A percentile compares a stretch with the other conserved stretches of the same genome.
These are phyloP conservation scores for Dalechampia spathulata DNA, from an alignment of 441 rosid genomes.

Conservation along the genomic window DNA sequence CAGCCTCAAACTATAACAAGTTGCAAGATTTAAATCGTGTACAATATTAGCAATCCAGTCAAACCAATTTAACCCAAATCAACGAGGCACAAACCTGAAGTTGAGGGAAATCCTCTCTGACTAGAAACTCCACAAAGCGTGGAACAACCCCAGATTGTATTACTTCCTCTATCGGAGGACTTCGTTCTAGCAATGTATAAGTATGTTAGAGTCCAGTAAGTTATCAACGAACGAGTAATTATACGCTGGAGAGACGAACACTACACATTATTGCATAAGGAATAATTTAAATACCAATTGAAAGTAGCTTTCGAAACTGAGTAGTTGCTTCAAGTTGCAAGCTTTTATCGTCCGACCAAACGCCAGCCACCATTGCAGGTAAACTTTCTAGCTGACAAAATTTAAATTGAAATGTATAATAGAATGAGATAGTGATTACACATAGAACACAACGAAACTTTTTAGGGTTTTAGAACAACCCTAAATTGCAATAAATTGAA, in stretches of 20 bases:
- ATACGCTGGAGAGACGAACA: no score
- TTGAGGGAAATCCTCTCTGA: conserved; percentile 55
- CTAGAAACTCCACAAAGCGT: conserved; percentile 71
- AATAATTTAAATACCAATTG: conserved; percentile 37
- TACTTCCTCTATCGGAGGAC: conserved; percentile 85
- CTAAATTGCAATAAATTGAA: neutral
- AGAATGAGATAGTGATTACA: neutral
- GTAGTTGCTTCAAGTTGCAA: conserved; percentile 60
- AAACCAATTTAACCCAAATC: neutral
- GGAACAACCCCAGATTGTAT: conserved; percentile 71
- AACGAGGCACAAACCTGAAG: conserved; percentile 44
- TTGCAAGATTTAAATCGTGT: neutral
- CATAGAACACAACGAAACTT: neutral
- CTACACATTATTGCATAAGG: no score
- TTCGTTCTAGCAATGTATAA: conserved; percentile 37
- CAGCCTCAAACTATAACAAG: conserved; percentile 53
- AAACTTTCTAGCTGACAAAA: conserved; percentile 55
- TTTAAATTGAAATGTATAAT: no score
- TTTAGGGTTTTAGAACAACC: neutral
- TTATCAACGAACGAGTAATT: no score
- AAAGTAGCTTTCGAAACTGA: conserved; percentile 62
- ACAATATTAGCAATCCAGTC: neutral
- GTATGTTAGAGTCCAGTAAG: no score
- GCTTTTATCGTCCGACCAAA: conserved; percentile 44
- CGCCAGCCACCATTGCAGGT: conserved; percentile 56